phyloP scores from a whole-genome alignment of 192 early-diverging fungal genomes.

The Borealophlyctis nickersoniae region DNA sequence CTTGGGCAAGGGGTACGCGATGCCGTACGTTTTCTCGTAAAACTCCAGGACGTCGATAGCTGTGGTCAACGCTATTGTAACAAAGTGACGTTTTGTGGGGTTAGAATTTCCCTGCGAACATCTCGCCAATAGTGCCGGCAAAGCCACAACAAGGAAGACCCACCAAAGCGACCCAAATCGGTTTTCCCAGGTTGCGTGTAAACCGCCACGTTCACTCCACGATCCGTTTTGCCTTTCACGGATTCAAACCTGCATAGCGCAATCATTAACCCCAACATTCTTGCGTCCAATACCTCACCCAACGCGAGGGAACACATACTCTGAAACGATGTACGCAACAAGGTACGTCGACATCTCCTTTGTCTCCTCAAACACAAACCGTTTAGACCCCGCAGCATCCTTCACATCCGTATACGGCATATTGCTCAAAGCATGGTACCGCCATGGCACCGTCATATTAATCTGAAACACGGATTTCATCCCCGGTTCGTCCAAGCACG shows the following conservation, averaged over 20 bases:
- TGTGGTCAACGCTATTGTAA: slow-evolving; percentile 36
- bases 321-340: slow-evolving; percentile 78
- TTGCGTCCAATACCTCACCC: too few species aligned
- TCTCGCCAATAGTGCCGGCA: slow-evolving; percentile 23
- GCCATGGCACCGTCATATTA: slow-evolving; percentile 65
- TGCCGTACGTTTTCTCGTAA: slow-evolving; percentile 69
- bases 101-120: neutral
- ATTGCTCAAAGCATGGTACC: slow-evolving; percentile 80
- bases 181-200: slow-evolving; percentile 70
- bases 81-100: neutral
- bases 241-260: slow-evolving; percentile 85
- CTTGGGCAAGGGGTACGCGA: slow-evolving; percentile 86
- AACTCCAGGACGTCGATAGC: slow-evolving; percentile 68
- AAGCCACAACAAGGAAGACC: neutral
- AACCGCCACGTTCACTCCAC: slow-evolving; percentile 68
- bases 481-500: slow-evolving; percentile 76
- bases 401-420: slow-evolving; percentile 68
- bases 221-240: slow-evolving; percentile 64
- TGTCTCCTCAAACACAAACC: slow-evolving; percentile 74
- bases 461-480: slow-evolving; percentile 89
- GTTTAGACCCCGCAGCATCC: slow-evolving; percentile 19
- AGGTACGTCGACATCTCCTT: slow-evolving; percentile 85
- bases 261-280: too few species aligned
- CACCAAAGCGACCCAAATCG: slow-evolving; percentile 69
- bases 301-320: too few species aligned